Evolutionary conservation across 1,284 basidiomycete species (phyloP).

Genomic region (Leccinum glutinopallens): DNA sequence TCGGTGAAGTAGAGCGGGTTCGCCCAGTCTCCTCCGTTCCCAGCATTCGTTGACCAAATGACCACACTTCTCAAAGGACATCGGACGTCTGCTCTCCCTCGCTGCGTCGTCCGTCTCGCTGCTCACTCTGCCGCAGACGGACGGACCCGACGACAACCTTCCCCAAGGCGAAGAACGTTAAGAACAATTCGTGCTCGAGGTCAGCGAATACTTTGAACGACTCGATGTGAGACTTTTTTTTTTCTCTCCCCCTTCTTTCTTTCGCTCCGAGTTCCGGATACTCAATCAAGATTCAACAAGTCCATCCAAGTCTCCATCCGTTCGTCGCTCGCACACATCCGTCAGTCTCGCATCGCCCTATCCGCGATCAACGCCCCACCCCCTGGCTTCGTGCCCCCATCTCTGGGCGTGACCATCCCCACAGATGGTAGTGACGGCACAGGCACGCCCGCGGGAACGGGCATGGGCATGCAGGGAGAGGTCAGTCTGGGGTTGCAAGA

Average conservation of each 20-base stretch:
- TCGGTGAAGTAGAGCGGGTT: constrained; percentile 83
- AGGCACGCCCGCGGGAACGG: constrained; percentile 4
- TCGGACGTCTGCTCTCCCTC: constrained; percentile 68
- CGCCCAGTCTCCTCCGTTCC: constrained; percentile 8
- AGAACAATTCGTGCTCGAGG: constrained; percentile 80
- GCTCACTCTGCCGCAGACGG: constrained; percentile 76
- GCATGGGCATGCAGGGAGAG: constrained; percentile 11
- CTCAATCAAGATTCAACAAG: constrained; percentile 28
- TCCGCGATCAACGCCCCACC: constrained; percentile 78
- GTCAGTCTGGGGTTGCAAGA: constrained; percentile 70
- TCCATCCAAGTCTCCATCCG: constrained; percentile 73
- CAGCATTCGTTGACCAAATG: neutral
- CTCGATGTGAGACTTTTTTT: constrained; percentile 54
- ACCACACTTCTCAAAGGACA: constrained; percentile 51
- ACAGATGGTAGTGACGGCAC: constrained; percentile 36
- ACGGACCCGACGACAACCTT: constrained; percentile 60
- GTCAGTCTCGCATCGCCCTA: constrained; percentile 79
- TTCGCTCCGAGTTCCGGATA: neutral
- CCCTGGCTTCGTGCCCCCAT: constrained; percentile 68
- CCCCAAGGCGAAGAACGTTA: constrained; percentile 80
- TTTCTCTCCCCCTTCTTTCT: too few species aligned
- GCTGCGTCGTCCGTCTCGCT: constrained; percentile 77
- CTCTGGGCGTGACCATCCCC: constrained; percentile 75
- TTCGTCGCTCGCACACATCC: constrained; percentile 75
- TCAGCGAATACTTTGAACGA: constrained; percentile 80